Percentiles rank a stretch among this genome's conserved stretches.
Conservation (phyloP, 2,329 filamentous ascomycete species). For the Fusarium musae region DNA sequence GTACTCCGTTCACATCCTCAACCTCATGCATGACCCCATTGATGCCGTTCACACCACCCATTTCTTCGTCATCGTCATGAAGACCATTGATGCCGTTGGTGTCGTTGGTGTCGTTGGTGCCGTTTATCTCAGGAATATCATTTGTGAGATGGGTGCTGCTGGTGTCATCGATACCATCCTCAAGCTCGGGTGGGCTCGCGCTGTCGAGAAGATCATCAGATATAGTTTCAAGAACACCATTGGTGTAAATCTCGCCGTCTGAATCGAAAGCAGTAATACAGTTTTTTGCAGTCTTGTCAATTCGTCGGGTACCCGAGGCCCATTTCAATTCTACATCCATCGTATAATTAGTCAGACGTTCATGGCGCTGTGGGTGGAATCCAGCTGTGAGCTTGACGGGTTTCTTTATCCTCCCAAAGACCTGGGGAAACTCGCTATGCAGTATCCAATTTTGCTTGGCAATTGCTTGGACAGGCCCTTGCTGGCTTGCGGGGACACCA, state of each 20-base stretch:
- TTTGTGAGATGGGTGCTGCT: slow-evolving; percentile 19
- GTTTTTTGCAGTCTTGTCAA: slow-evolving; percentile 56
- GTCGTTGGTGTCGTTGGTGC: not conserved
- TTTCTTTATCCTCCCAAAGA: slow-evolving; percentile 56
- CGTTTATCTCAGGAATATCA: slow-evolving; percentile 16
- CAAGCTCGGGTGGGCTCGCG: slow-evolving; percentile 17
- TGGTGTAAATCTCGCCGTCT: slow-evolving; percentile 42
- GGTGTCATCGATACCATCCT: slow-evolving; percentile 21
- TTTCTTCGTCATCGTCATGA: slow-evolving; percentile 12
- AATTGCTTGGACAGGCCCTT: slow-evolving; percentile 31
- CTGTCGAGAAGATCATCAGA: slow-evolving; percentile 31
- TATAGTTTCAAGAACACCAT: slow-evolving; percentile 38
- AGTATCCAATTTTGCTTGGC: slow-evolving; percentile 52
- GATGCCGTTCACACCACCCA: slow-evolving; percentile 6
- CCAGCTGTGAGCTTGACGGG: slow-evolving; percentile 46
- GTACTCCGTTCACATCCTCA: not conserved
- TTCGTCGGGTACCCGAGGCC: slow-evolving; percentile 54
- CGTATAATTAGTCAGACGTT: slow-evolving; percentile 55
- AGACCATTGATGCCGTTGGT: slow-evolving; percentile 12
- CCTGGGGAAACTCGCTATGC: slow-evolving; percentile 53
- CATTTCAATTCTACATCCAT: slow-evolving; percentile 62
- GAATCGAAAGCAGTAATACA: slow-evolving; percentile 57
- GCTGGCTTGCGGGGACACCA: slow-evolving; percentile 39
- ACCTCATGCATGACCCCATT: slow-evolving; percentile 22
- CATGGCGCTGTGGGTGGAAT: slow-evolving; percentile 38